A percentile compares a stretch with the other conserved stretches of the same genome.
Conservation (phyloP, 1,284 basidiomycete species). For the Trametes pubescens region DNA sequence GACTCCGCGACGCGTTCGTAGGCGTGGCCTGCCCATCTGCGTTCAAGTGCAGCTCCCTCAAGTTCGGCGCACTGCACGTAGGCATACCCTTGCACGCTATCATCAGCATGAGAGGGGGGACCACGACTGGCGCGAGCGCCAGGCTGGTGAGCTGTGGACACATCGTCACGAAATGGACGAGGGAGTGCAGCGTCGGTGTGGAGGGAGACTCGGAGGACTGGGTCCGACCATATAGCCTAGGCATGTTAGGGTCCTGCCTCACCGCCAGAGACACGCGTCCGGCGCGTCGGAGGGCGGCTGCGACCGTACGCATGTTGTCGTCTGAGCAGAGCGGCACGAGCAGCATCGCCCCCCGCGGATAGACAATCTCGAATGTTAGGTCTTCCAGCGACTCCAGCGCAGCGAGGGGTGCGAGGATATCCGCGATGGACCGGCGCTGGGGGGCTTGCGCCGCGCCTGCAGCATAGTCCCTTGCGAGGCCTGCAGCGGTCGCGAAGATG, state of each 20-base stretch:
- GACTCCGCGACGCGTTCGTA: not conserved
- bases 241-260: not conserved
- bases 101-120: too few relatives aligned
- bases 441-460: not conserved
- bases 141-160: not conserved
- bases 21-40: not conserved
- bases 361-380: not conserved
- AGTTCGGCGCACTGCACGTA: not conserved
- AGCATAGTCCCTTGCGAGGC: too few relatives aligned
- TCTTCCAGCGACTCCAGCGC: not conserved
- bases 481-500: not conserved
- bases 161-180: not conserved
- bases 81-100: too few relatives aligned
- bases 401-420: not conserved
- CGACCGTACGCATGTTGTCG: not conserved
- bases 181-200: not conserved
- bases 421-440: not conserved
- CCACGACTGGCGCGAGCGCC: not conserved
- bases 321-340: not conserved
- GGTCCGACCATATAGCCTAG: not conserved
- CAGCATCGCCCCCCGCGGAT: not conserved
- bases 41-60: not conserved
- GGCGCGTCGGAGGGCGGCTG: not conserved
- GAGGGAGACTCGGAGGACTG: not conserved
- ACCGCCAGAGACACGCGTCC: not conserved